These are phyloP conservation scores for Leishmania martiniquensis DNA, from an alignment of 208 protist genomes.

Conservation along the genomic window DNA sequence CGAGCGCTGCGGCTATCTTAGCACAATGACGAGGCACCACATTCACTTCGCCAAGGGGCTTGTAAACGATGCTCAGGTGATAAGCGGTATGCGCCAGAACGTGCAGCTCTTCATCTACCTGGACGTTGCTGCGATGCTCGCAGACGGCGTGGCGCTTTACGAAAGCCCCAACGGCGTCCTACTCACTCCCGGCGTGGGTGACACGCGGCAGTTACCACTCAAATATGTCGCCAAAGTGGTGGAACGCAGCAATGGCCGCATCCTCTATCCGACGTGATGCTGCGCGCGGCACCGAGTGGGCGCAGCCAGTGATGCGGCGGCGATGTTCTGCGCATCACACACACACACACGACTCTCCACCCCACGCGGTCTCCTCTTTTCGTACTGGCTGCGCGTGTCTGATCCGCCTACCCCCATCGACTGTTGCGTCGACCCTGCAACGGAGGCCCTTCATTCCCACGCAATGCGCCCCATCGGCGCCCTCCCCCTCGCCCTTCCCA, in stretches of 20 bases:
- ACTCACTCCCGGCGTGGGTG: constrained; percentile 74
- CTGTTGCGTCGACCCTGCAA: neutral
- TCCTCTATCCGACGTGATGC: constrained; percentile 21
- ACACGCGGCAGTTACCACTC: constrained; percentile 63
- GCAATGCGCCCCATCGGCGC: neutral
- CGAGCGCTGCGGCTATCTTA: constrained; percentile 70
- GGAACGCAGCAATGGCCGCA: constrained; percentile 40
- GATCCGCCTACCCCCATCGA: neutral
- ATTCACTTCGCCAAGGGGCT: constrained; percentile 92
- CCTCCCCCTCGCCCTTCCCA: neutral
- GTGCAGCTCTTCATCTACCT: constrained; percentile 82
- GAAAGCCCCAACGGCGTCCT: constrained; percentile 89
- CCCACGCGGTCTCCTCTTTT: neutral
- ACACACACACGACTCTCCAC: neutral
- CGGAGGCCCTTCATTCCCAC: neutral
- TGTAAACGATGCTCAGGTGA: constrained; percentile 48
- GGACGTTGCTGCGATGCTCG: constrained; percentile 57
- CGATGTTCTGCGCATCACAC: neutral
- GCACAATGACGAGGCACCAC: constrained; percentile 81
- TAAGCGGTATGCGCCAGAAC: constrained; percentile 83
- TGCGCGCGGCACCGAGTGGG: neutral
- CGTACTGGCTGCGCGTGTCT: neutral
- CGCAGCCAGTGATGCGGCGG: neutral
- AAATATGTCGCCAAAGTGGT: constrained; percentile 71
- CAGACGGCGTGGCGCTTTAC: constrained; percentile 70